These are phyloP conservation scores for Penstemon eatonii DNA, from an alignment of 257 asterid genomes.

Conservation along the genomic window DNA sequence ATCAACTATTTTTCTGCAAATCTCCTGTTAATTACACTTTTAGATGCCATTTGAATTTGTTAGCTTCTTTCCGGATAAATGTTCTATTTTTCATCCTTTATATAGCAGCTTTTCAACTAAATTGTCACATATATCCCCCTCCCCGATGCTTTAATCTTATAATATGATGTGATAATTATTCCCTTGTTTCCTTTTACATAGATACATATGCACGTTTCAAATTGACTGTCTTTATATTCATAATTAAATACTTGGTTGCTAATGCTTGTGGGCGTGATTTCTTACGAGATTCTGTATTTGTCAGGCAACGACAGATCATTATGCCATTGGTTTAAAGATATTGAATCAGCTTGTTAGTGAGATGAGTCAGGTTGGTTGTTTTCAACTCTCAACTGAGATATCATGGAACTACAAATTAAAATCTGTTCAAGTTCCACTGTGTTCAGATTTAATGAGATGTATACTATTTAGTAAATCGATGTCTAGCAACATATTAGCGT, in stretches of 20 bases:
- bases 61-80: neutral
- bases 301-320: constrained; percentile 90
- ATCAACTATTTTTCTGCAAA: constrained; percentile 9
- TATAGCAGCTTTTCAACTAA: constrained; percentile 11
- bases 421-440: neutral
- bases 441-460: constrained; percentile 15
- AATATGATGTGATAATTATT: neutral
- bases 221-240: constrained; percentile 11
- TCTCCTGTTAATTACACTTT: constrained; percentile 2
- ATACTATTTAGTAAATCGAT: constrained; percentile 4
- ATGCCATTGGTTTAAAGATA: constrained; percentile 89
- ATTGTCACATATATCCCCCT: neutral
- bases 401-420: constrained; percentile 12
- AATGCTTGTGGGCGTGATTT: constrained; percentile 26
- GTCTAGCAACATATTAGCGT: constrained; percentile 14
- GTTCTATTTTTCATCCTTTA: neutral
- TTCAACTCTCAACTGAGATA: constrained; percentile 18
- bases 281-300: constrained; percentile 36
- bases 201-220: constrained; percentile 6
- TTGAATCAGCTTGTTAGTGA: constrained; percentile 92
- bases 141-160: neutral
- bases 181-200: neutral
- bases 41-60: constrained; percentile 4
- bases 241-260: constrained; percentile 22
- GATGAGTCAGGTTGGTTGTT: constrained; percentile 84